phyloP scores from a whole-genome alignment of 2,329 filamentous ascomycete genomes.

The Talaromyces albobiverticillius region DNA sequence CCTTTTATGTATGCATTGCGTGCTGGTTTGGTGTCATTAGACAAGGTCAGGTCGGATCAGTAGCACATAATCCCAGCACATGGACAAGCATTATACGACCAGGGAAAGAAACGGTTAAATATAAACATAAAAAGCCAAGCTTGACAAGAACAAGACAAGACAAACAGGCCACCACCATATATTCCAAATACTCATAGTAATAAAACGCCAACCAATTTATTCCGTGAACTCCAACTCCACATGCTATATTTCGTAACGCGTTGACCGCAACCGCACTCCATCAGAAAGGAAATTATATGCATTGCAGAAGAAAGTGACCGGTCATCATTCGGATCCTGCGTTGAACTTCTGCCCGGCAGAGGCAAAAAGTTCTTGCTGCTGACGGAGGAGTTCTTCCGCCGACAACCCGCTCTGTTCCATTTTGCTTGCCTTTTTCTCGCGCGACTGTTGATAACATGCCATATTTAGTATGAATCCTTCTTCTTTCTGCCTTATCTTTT shows the following conservation, averaged over 20 bases:
- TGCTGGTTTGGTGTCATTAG: not conserved
- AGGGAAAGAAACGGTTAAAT: too few relatives aligned
- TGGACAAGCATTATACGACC: too few relatives aligned
- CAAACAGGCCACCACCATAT: too few relatives aligned
- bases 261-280: not conserved
- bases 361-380: constrained; percentile 90
- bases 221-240: constrained; percentile 10
- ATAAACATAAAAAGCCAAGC: too few relatives aligned
- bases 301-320: not conserved
- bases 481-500: not conserved
- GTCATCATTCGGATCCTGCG: constrained; percentile 24
- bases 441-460: constrained; percentile 56
- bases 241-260: constrained; percentile 12
- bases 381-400: constrained; percentile 80
- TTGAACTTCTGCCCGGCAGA: constrained; percentile 73
- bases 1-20: not conserved
- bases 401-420: constrained; percentile 91
- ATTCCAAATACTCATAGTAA: too few relatives aligned
- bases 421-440: constrained; percentile 96
- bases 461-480: not conserved
- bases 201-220: not conserved
- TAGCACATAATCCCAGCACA: too few relatives aligned
- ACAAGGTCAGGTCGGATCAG: too few relatives aligned
- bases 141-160: too few relatives aligned
- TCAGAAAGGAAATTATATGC: not conserved